Conservation (phyloP, 148 eudicot genomes). For the Limonium bicolor region DNA sequence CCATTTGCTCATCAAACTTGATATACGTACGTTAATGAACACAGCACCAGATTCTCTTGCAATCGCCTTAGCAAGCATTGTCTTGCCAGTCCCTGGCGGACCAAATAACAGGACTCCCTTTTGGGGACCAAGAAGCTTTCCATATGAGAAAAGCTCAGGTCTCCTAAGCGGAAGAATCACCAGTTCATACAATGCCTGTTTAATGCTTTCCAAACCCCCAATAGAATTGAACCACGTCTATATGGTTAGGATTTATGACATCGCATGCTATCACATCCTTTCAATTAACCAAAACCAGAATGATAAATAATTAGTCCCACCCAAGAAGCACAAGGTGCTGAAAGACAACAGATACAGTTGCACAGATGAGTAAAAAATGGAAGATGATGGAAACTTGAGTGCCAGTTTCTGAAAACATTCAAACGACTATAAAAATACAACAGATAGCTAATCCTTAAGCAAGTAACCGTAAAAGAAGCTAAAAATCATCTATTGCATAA, state of each 20-base stretch:
- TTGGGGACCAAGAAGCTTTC: slow-evolving; percentile 82
- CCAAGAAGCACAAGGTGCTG: no score
- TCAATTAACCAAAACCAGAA: neutral
- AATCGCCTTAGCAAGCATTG: slow-evolving; percentile 99
- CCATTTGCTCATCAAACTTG: slow-evolving; percentile 97
- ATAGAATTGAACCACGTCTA: slow-evolving; percentile 68
- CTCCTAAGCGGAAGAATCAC: slow-evolving; percentile 80
- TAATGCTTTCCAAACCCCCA: slow-evolving; percentile 81
- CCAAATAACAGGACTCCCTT: slow-evolving; percentile 90
- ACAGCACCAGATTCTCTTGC: slow-evolving; percentile 98
- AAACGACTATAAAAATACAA: no score
- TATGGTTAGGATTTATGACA: slow-evolving; percentile 82
- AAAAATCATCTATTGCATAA: no score
- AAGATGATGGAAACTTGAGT: no score
- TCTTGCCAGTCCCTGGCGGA: slow-evolving; percentile 98
- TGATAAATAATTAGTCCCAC: no score
- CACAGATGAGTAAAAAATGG: no score
- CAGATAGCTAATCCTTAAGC: no score
- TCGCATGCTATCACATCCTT: slow-evolving; percentile 93
- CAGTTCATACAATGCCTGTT: slow-evolving; percentile 63
- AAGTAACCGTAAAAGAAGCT: no score
- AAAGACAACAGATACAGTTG: no score
- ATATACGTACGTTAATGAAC: slow-evolving; percentile 76
- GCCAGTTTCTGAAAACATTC: no score
- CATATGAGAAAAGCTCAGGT: slow-evolving; percentile 71